Evolutionary conservation across 257 asterid genomes (phyloP).

Genomic region (Solanum boliviense): DNA sequence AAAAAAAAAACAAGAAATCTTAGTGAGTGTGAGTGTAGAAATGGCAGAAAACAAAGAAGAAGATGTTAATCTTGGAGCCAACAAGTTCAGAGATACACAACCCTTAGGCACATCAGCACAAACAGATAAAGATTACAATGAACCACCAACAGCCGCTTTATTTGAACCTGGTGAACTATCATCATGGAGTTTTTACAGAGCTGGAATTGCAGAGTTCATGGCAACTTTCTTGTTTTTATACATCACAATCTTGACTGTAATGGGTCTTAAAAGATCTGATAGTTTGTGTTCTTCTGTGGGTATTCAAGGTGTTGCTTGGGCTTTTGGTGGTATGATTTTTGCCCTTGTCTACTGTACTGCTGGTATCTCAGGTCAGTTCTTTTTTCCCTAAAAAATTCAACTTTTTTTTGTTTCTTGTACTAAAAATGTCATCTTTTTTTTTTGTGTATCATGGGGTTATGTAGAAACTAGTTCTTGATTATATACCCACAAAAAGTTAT

Average conservation of each 20-base stretch:
- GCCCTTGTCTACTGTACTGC: conserved; percentile 50
- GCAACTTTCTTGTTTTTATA: conserved; percentile 43
- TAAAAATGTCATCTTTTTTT: background rate
- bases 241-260: conserved; percentile 35
- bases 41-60: conserved; percentile 45
- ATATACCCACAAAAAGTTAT: no score
- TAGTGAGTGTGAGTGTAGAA: background rate
- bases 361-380: conserved; percentile 35
- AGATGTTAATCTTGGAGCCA: conserved; percentile 42
- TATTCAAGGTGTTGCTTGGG: conserved; percentile 46
- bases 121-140: conserved; percentile 34
- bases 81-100: conserved; percentile 31
- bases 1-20: background rate
- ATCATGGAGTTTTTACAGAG: conserved; percentile 46
- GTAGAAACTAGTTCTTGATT: no score
- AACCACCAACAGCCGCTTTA: conserved; percentile 41
- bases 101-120: conserved; percentile 46
- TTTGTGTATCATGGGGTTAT: background rate
- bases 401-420: background rate
- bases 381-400: background rate
- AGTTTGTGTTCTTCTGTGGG: conserved; percentile 37
- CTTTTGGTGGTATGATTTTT: conserved; percentile 52
- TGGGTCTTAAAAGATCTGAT: conserved; percentile 30
- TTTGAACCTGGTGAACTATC: conserved; percentile 41
- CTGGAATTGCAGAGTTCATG: conserved; percentile 44